Base-by-base conservation (phyloP, 2,329 filamentous ascomycete species). In the Colletotrichum gigasporum region DNA sequence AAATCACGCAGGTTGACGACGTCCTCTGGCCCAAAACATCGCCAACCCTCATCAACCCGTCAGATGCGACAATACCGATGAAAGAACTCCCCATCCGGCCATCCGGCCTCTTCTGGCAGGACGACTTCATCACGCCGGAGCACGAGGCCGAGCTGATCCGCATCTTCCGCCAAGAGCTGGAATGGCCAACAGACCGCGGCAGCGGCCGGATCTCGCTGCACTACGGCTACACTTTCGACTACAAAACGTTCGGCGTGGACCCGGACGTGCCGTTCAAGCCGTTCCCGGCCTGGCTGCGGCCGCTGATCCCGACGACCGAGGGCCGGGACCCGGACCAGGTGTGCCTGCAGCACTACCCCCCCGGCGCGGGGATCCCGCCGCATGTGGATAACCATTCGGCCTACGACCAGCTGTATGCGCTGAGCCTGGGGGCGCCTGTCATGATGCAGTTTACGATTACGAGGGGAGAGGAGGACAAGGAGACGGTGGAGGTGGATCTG, bases 281-380 rank as follows among this genome's bases (percentile, higher is more conserved):
- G 0, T 86, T 87, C 24, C 85, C 85, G 0, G 76, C 74, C 1
- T 87, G 84, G 83, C 75, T 87, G 1, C 63, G 72, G 3, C 81
- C 83, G 1, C 73, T 87, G 1, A 75, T 87, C 3, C 81, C 84
- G 0, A 73, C 70, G 2, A 73, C 77, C 0, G 83, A 84, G 61
- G 67, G 67, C 2, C 76, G 81, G 0, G 77, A 76, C 0, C 84
- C 85, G 0, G 85, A 87, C 53, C 86, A 88, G 70, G 85, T 88
- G 67, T 88, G 85, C 67, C 74, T 87, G 14, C 86, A 88, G 73
- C 82, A 87, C 70, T 89, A 89, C 69, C 83, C 86, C 0, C 86
- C 86, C 0, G 86, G 86, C 5, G 77, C 82, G 0, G 86, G 86
- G 2, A 89, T 89, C 68, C 86, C 86, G 9, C 86, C 86, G 0